Base-by-base conservation (phyloP, 2,329 filamentous ascomycete species). In the Stagonosporopsis chrysanthemi region DNA sequence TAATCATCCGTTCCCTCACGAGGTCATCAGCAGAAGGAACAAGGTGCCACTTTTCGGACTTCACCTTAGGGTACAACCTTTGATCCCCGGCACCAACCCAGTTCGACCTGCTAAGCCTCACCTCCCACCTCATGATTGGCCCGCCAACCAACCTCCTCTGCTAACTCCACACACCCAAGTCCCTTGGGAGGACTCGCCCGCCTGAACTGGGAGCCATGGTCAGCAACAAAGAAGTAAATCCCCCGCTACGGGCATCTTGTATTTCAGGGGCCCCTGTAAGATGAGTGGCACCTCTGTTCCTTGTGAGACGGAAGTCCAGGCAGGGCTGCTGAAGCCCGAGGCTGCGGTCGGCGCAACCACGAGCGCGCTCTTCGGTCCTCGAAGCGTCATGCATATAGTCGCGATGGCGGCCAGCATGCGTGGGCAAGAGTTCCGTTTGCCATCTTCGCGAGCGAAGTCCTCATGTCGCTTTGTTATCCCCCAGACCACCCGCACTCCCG, bases 301-400 rank as follows among this genome's bases (percentile, higher is more conserved):
- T 49, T 52, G 50, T 58, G 54, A 35, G 55, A 53, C 55, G 36
- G 55, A 47, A 52, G 38, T 52, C 39, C 43, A 44, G 39, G 39
- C 51, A 58, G 50, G 45, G 47, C 43, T 43, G 40, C 31, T 54
- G 50, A 52, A 51, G 58, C 59, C 59, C 59, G 59, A 59, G 42
- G 43, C 49, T 53, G 54, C 61, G 63, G 64, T 60, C 53, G 26
- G 49, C 14, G 15, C 33, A 43, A 11, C 48, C 19, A 48, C 42
- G 36, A 39, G 48, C 39, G 15, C 48, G 54, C 43, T 44, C 24
- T 52, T 57, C 54, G 54, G 54, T 57, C 36, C 42, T 57, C 48
- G 44, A 57, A 52, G 48, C 24, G 15, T 52, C 17, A 26, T 33
- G 39, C 54, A 52, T 57, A 52, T 57, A 57, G 48, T 57, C 31